Evolutionary conservation across 1,284 basidiomycete species (phyloP), one percentile per base, ranked within the genome.

Genomic region (Ganoderma lucidum): DNA sequence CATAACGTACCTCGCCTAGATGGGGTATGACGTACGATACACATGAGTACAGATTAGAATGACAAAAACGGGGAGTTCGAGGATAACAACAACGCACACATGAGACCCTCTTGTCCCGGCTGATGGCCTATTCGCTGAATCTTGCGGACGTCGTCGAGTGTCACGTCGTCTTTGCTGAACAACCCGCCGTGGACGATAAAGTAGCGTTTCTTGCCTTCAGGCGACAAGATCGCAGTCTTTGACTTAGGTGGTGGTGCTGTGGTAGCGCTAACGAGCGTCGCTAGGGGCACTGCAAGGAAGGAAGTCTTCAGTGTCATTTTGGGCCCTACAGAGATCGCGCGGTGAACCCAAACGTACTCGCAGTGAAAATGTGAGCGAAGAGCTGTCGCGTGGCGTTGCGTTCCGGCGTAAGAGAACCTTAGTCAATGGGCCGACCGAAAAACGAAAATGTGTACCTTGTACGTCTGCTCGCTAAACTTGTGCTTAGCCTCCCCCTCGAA

Each of bases 401-500:
- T 19, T 9, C 10, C 37, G 41, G 2, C 37, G 51, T 30, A 9
- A 30, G 28, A 14, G 6, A 61, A 3, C 28, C 4, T 44, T n/a
- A 37, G 56, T 59, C 10, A 5, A 59, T 39, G 10, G 3, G 4
- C 35, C 35, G 17, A n/a, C 37, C 5, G 14, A 37, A 32, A 14
- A 19, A 6, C 10, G 58, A 32, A 58, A 53, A 35, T 14, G 65
- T 75, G 56, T 56, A 90, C 93, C 86, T 94, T 94, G 82, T 94
- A 96, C 0, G 93, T 94, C 80, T 96, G 91, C 77, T 97, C 96
- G 45, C 95, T 95, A 77, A 96, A 95, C 80, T 98, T 97, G 77
- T 96, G 93, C 80, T 97, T 98, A 65, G 93, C 95, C 83, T 99
- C 97, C 59, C 96, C 97, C 80, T 98, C 96, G 76, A 99, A 98